Conservation (phyloP, 257 asterid genomes). For the Nicotiana benthamiana region DNA sequence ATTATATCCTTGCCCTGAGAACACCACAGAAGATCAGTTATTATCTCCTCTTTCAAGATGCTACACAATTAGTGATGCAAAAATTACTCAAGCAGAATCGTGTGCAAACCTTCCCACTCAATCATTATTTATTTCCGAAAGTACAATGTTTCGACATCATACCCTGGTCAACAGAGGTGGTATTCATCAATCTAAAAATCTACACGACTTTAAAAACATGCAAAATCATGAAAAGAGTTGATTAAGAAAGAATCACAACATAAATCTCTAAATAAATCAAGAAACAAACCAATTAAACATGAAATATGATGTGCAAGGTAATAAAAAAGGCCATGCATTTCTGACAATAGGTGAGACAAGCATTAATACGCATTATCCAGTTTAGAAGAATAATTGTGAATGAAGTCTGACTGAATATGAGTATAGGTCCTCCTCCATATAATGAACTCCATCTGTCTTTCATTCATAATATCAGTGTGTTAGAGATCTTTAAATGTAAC, state of each 20-base stretch:
- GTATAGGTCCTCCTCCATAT: not conserved
- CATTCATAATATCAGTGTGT: not conserved
- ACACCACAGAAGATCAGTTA: not conserved
- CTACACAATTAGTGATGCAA: not conserved
- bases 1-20: slow-evolving; percentile 67
- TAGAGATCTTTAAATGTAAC: not conserved
- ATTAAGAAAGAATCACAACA: not conserved
- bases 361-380: not conserved
- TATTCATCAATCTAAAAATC: not conserved
- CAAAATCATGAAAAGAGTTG: not conserved
- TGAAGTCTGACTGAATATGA: not conserved
- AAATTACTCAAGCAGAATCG: not conserved
- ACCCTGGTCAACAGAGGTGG: not conserved
- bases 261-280: not conserved
- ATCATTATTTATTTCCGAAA: not conserved
- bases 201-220: not conserved
- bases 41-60: not conserved
- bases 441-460: not conserved
- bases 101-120: slow-evolving; percentile 1
- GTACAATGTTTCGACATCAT: not conserved
- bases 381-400: not conserved
- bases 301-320: not conserved
- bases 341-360: not conserved
- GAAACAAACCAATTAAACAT: not conserved
- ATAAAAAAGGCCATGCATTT: not conserved